Evolutionary conservation across 176 grass and related monocot genomes (phyloP), one percentile per base, ranked within the genome.

Genomic region (Zea luxurians): DNA sequence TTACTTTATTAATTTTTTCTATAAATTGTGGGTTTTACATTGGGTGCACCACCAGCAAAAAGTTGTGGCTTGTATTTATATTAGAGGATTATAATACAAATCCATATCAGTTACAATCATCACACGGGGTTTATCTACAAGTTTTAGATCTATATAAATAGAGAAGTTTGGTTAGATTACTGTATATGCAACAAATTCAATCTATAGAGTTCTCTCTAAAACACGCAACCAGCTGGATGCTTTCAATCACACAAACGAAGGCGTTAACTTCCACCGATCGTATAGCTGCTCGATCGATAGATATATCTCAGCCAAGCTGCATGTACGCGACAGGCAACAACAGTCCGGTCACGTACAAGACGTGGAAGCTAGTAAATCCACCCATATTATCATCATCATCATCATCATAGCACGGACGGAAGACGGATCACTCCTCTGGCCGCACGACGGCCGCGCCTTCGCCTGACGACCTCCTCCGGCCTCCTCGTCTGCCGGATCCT

Each of bases 381-480:
- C 4, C 5, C 1, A 37, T 1, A n/a, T 58, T 4, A 58, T 58
- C n/a, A 7, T 5, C 48, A 12, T 34, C 17, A 34, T 61, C 59
- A 35, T 61, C 59, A 12, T 61, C 7, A n/a, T 55, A 20, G 54
- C 7, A 57, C 17, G 53, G 16, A n/a, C 53, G 17, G 53, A 55
- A 12, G 4, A 57, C 6, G 54, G 7, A 20, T 57, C 54, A 57
- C 73, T 76, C 83, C 15, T 75, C 70, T 8, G 21, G 54, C 21
- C 71, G 80, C 44, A 48, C 85, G 7, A 16, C 66, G 17, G 41
- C 17, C 0, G 7, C 10, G 1, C 77, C 55, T 10, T 47, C 76
- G 0, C 44, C 55, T 2, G 71, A 57, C 4, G 61, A 52, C 53
- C 45, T 73, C 50, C 85, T 78, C 6, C 85, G 85, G 0, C 74